Conservation (phyloP, 1,284 basidiomycete species). For the Sanghuangporus weigelae region DNA sequence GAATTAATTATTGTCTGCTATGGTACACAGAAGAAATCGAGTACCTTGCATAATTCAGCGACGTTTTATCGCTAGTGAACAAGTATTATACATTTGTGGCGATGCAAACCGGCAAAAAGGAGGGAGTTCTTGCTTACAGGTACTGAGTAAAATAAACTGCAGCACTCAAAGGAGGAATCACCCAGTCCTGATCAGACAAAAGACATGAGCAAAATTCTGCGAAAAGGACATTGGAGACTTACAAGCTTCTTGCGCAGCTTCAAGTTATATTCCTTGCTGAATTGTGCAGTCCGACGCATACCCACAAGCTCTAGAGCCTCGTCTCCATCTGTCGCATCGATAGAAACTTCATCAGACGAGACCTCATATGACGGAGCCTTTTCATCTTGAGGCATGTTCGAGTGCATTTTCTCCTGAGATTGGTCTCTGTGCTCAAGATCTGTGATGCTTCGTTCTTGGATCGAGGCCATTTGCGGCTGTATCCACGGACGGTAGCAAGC, state of each 20-base stretch:
- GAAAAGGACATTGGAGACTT: slow-evolving; percentile 17
- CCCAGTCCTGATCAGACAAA: slow-evolving; percentile 37
- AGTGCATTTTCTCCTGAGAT: slow-evolving; percentile 4
- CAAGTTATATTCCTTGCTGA: slow-evolving; percentile 56
- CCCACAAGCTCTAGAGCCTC: slow-evolving; percentile 59
- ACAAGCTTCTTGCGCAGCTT: slow-evolving; percentile 56
- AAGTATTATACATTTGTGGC: background rate
- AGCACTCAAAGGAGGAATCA: slow-evolving; percentile 58
- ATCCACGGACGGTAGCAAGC: background rate
- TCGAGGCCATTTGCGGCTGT: background rate
- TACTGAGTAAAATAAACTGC: slow-evolving; percentile 66
- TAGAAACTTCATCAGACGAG: slow-evolving; percentile 28
- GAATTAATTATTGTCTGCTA: slow-evolving; percentile 10
- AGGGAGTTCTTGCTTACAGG: slow-evolving; percentile 34
- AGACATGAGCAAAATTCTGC: background rate
- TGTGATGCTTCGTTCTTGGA: background rate
- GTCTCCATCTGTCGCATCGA: slow-evolving; percentile 37
- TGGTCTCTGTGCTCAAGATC: background rate
- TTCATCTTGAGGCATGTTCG: slow-evolving; percentile 5
- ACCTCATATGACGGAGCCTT: slow-evolving; percentile 1
- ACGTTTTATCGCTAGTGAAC: slow-evolving; percentile 54
- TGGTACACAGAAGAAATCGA: background rate
- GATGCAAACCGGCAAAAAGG: background rate
- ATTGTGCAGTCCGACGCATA: slow-evolving; percentile 41
- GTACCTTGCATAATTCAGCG: slow-evolving; percentile 61